phyloP scores from a whole-genome alignment of 352 stramenopile species.

The Globisporangium uncinulatum region DNA sequence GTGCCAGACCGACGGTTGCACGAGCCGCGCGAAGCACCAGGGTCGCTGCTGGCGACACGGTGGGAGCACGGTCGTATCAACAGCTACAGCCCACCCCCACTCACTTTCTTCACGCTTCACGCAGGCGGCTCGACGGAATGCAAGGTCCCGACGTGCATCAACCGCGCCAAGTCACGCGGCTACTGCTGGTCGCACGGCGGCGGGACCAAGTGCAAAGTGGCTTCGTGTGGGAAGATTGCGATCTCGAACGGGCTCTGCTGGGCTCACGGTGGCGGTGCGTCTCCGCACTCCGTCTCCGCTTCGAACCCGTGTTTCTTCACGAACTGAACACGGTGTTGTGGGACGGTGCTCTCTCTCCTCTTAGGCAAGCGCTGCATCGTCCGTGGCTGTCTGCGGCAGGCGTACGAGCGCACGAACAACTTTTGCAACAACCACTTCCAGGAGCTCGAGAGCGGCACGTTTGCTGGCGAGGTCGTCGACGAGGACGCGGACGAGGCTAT shows the following conservation, averaged over 20 bases:
- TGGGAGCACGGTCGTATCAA: slow-evolving; percentile 1
- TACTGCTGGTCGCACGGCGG: slow-evolving; percentile 85
- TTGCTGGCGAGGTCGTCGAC: slow-evolving; percentile 5
- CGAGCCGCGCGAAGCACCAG: slow-evolving; percentile 67
- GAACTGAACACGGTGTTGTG: no score
- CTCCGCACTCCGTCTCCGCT: not conserved
- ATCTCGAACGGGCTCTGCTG: slow-evolving; percentile 76
- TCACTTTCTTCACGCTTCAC: not conserved
- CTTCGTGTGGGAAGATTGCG: slow-evolving; percentile 71
- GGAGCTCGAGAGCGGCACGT: slow-evolving; percentile 11
- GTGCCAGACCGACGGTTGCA: slow-evolving; percentile 24
- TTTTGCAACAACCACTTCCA: slow-evolving; percentile 48
- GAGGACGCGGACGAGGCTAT: not conserved
- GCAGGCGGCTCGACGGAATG: slow-evolving; percentile 57
- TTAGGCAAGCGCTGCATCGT: slow-evolving; percentile 42
- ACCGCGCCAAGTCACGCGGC: slow-evolving; percentile 80
- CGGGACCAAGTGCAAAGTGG: slow-evolving; percentile 71
- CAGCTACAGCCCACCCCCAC: no score
- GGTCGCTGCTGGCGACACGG: slow-evolving; percentile 73
- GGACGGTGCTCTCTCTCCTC: not conserved
- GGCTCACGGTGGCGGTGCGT: slow-evolving; percentile 56
- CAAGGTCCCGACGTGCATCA: slow-evolving; percentile 62
- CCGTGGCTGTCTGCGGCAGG: slow-evolving; percentile 27
- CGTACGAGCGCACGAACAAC: slow-evolving; percentile 59
- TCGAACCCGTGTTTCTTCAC: no score